Evolutionary conservation across 2,329 filamentous ascomycete genomes (phyloP).

Genomic region (Diaporthe australafricana): DNA sequence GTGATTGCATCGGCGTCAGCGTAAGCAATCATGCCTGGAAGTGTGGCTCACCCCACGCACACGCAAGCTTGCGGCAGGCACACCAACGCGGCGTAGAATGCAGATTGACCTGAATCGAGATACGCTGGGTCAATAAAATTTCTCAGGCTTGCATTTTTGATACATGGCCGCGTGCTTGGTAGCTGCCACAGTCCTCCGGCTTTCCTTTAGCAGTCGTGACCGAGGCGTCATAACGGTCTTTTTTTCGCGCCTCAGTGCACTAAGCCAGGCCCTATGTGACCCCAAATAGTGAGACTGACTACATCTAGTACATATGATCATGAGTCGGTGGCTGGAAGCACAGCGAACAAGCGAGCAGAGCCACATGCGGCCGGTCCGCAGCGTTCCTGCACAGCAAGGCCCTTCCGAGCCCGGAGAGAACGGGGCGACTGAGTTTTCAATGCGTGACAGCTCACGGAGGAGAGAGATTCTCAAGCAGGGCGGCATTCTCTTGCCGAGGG

Average conservation of each 20-base stretch:
- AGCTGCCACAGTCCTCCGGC: not conserved
- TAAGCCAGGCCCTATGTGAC: slow-evolving; percentile 1
- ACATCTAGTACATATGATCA: slow-evolving; percentile 6
- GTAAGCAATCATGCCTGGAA: slow-evolving; percentile 15
- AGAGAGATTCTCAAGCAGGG: not conserved
- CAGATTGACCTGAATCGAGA: not conserved
- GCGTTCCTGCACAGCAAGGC: slow-evolving; percentile 10
- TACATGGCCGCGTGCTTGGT: not conserved
- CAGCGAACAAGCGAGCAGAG: not conserved
- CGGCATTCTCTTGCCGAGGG: not conserved
- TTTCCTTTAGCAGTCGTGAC: not conserved
- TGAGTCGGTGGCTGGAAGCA: slow-evolving; percentile 23
- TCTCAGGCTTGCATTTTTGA: not conserved
- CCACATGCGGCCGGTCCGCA: not conserved
- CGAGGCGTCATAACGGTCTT: slow-evolving; percentile 34
- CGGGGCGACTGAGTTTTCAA: slow-evolving; percentile 20
- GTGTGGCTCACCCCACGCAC: not conserved
- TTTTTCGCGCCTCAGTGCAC: slow-evolving; percentile 13
- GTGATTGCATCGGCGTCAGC: not conserved
- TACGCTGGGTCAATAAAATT: not conserved
- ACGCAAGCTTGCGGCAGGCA: slow-evolving; percentile 1
- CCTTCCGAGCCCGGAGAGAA: slow-evolving; percentile 38
- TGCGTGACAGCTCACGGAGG: slow-evolving; percentile 32
- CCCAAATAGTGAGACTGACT: slow-evolving; percentile 14
- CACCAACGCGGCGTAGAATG: not conserved